A percentile compares a stretch with the other conserved stretches of the same genome.
Evolutionary conservation across 139 green algal genomes (phyloP).

Genomic region (Pedinophyceae sp.): DNA sequence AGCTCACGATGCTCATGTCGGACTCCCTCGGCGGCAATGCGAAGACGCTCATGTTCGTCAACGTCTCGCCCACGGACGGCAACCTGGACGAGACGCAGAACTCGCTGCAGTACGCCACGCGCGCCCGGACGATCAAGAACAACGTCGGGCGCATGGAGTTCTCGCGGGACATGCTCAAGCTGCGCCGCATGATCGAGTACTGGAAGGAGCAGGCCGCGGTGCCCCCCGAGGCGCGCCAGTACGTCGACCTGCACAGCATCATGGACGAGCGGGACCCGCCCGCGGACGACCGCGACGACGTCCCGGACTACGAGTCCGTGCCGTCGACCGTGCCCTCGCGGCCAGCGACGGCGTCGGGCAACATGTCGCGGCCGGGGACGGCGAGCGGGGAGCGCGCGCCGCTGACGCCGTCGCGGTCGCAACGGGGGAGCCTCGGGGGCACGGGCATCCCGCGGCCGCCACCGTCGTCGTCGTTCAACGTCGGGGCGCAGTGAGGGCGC

Average conservation of each 20-base stretch:
- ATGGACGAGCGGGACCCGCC: neutral
- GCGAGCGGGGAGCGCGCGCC: no score
- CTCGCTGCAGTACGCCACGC: constrained; percentile 63
- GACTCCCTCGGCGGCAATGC: constrained; percentile 67
- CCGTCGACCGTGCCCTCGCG: no score
- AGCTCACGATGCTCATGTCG: constrained; percentile 97
- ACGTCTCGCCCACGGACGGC: constrained; percentile 64
- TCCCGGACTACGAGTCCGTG: no score
- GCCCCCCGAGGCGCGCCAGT: constrained; percentile 35
- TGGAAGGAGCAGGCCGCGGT: constrained; percentile 90
- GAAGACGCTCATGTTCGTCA: constrained; percentile 65
- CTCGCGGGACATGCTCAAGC: constrained; percentile 40
- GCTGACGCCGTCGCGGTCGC: no score
- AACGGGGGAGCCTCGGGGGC: no score
- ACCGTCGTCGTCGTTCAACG: no score
- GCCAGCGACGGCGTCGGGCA: no score
- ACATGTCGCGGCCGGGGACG: no score
- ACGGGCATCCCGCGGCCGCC: no score
- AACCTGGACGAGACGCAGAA: constrained; percentile 88
- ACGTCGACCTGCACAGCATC: constrained; percentile 18
- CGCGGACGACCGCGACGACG: no score
- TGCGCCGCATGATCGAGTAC: constrained; percentile 71
- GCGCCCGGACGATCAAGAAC: constrained; percentile 93
- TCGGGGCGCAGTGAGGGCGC: no score
- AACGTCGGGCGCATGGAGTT: constrained; percentile 18